Percentiles rank a stretch among this genome's conserved stretches.
Conservation (phyloP, 2,329 filamentous ascomycete genomes). For the Aurifilum marmelostoma region DNA sequence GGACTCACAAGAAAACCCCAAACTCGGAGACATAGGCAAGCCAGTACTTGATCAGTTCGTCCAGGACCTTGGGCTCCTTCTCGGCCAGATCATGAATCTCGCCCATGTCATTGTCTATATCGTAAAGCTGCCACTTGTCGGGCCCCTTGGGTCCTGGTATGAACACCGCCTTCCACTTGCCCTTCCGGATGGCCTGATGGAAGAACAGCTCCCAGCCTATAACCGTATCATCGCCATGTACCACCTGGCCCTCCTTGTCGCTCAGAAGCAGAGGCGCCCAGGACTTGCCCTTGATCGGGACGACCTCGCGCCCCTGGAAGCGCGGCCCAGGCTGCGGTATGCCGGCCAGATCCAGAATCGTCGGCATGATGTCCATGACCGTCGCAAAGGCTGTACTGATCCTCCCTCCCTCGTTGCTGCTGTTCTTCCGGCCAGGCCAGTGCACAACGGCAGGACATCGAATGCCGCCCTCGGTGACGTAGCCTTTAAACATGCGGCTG, state of each 20-base stretch:
- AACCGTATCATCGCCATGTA: conserved; percentile 41
- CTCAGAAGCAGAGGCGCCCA: conserved; percentile 38
- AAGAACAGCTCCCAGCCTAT: conserved; percentile 43
- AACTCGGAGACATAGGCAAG: conserved; percentile 52
- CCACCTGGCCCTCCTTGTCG: conserved; percentile 33
- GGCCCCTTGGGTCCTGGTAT: conserved; percentile 52
- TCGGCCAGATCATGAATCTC: conserved; percentile 46
- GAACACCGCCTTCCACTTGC: conserved; percentile 47
- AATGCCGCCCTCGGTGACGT: conserved; percentile 52
- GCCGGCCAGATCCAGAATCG: conserved; percentile 51
- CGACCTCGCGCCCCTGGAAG: conserved; percentile 43
- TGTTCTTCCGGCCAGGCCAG: conserved; percentile 20
- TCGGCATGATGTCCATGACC: conserved; percentile 55
- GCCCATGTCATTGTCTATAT: conserved; percentile 49
- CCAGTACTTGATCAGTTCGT: conserved; percentile 41
- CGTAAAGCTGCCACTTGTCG: conserved; percentile 54
- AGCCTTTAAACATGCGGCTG: conserved; percentile 38
- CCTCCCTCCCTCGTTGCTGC: conserved; percentile 32
- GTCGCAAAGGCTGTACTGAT: conserved; percentile 52
- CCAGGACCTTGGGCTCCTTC: conserved; percentile 37
- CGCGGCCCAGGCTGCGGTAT: conserved; percentile 55
- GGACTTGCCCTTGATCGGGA: conserved; percentile 40
- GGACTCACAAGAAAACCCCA: conserved; percentile 48
- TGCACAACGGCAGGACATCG: conserved; percentile 51
- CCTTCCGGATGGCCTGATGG: conserved; percentile 39